phyloP scores from a whole-genome alignment of 306 rosid species.

The Pyrus communis region DNA sequence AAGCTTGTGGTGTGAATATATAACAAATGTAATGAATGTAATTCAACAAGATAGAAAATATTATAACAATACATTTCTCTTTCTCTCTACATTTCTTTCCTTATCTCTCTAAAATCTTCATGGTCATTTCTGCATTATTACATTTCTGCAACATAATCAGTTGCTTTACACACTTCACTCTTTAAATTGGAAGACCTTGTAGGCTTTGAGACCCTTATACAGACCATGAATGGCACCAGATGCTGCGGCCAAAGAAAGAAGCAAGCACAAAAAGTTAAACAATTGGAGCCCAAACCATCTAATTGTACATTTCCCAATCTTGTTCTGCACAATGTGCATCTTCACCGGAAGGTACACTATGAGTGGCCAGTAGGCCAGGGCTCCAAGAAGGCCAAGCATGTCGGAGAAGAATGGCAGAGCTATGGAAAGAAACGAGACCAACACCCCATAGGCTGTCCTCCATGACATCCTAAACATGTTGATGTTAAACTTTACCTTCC shows the following conservation, averaged over 20 bases:
- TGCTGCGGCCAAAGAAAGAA: conserved; percentile 36
- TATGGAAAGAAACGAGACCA: conserved; percentile 29
- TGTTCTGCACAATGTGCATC: conserved; percentile 42
- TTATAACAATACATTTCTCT: too few relatives aligned
- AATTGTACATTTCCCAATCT: conserved; percentile 24
- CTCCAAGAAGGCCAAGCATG: conserved; percentile 58
- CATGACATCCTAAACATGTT: conserved; percentile 49
- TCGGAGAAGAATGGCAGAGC: conserved; percentile 51
- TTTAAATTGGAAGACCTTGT: conserved; percentile 36
- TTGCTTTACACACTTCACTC: conserved; percentile 1
- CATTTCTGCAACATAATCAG: too few relatives aligned
- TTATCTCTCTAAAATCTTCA: too few relatives aligned
- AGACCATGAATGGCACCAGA: conserved; percentile 42
- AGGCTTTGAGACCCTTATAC: conserved; percentile 20
- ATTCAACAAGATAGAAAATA: too few relatives aligned
- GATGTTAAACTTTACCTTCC: conserved; percentile 11
- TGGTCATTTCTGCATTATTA: too few relatives aligned
- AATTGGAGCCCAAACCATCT: conserved; percentile 43
- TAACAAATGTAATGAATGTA: too few relatives aligned
- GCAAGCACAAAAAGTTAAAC: conserved; percentile 30
- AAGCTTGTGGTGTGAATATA: too few relatives aligned
- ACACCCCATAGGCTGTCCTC: conserved; percentile 38
- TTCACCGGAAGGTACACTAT: conserved; percentile 52
- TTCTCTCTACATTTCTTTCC: too few relatives aligned
- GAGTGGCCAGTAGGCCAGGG: conserved; percentile 52